Conservation (phyloP, 108 stramenopile species). For the Skeletonema menzelii region DNA sequence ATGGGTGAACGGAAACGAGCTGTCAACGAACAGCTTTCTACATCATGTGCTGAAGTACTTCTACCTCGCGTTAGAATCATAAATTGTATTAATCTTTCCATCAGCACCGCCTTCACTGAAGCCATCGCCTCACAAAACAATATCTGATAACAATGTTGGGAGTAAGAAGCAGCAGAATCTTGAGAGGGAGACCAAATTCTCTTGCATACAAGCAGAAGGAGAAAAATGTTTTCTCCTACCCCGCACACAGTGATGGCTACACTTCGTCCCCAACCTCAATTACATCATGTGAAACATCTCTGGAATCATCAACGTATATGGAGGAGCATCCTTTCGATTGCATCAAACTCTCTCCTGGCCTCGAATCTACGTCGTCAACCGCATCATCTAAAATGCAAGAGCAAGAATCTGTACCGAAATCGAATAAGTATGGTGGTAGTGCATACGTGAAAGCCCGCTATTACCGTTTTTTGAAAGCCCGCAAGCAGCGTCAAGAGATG, state of each 20-base stretch:
- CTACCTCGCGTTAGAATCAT: not conserved
- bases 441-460: not conserved
- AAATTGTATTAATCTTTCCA: not conserved
- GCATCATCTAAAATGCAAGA: not conserved
- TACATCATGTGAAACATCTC: not conserved
- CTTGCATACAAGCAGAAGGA: not conserved
- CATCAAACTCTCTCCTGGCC: not conserved
- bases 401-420: not conserved
- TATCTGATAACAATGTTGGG: not conserved
- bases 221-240: not conserved
- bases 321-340: not conserved
- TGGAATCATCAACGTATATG: not conserved
- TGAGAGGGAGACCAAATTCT: not conserved
- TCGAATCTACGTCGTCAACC: not conserved
- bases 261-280: not conserved
- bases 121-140: not conserved
- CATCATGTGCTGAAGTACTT: too few relatives aligned
- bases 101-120: not conserved
- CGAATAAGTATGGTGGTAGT: not conserved
- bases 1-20: too few relatives aligned
- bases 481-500: not conserved
- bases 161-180: not conserved
- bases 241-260: not conserved
- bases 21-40: too few relatives aligned
- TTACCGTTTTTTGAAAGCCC: too few relatives aligned